phyloP scores from a whole-genome alignment of 2,329 filamentous ascomycete genomes.

The Colletotrichum costaricense region DNA sequence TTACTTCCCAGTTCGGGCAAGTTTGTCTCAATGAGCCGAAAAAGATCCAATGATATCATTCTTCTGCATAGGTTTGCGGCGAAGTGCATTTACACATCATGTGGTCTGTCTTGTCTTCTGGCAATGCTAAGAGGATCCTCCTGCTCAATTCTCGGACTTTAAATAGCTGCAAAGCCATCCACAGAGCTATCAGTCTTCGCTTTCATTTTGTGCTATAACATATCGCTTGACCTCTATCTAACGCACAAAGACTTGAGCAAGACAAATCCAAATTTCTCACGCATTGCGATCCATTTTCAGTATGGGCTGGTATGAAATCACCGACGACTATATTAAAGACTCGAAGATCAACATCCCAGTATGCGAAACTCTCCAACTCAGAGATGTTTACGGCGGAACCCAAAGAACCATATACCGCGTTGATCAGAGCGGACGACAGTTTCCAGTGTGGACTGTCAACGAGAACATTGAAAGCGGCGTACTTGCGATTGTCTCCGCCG shows the following conservation, averaged over 20 bases:
- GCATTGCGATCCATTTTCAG: neutral
- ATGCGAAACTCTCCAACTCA: conserved; percentile 9
- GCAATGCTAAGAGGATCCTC: neutral
- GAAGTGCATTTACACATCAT: neutral
- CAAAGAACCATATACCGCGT: conserved; percentile 12
- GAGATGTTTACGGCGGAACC: neutral
- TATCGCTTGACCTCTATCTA: neutral
- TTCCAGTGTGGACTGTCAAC: conserved; percentile 7
- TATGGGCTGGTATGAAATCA: neutral
- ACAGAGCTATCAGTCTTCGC: neutral
- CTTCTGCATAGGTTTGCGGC: neutral
- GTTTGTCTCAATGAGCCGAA: neutral
- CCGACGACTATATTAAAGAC: neutral
- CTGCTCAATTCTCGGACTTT: neutral
- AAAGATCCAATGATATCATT: neutral
- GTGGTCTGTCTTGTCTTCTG: neutral
- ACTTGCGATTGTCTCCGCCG: neutral
- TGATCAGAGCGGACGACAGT: neutral
- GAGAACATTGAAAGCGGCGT: neutral
- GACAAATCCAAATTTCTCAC: too few relatives aligned
- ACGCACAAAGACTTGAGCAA: neutral
- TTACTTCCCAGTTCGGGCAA: neutral
- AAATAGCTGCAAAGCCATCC: neutral
- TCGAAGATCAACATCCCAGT: neutral
- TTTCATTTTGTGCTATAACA: neutral